phyloP scores from a whole-genome alignment of 1,284 basidiomycete species.

The Sporisorium exsertum region DNA sequence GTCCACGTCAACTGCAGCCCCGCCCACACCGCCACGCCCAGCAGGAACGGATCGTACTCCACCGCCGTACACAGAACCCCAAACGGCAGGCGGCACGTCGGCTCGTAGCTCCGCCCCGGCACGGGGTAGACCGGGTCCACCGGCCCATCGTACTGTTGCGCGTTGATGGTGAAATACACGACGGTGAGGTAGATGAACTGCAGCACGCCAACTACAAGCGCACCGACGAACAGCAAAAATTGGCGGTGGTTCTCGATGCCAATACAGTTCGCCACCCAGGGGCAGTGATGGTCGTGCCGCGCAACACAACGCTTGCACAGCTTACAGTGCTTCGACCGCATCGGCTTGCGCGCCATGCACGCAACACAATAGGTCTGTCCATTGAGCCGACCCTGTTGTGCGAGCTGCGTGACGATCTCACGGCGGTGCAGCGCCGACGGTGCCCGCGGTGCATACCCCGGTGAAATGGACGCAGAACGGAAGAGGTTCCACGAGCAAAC shows the following conservation, averaged over 20 bases:
- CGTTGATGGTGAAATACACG: slow-evolving; percentile 65
- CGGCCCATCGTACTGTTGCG: slow-evolving; percentile 43
- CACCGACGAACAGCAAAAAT: slow-evolving; percentile 88
- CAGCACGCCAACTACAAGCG: slow-evolving; percentile 83
- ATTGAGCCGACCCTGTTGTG: slow-evolving; percentile 86
- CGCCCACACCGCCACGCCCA: slow-evolving; percentile 84
- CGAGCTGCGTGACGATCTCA: slow-evolving; percentile 72
- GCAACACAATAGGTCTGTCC: slow-evolving; percentile 95
- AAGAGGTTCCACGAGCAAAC: slow-evolving; percentile 90
- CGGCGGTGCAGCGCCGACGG: slow-evolving; percentile 49
- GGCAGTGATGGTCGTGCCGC: slow-evolving; percentile 78
- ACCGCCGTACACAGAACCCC: slow-evolving; percentile 75
- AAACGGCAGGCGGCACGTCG: slow-evolving; percentile 76
- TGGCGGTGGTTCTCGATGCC: slow-evolving; percentile 95
- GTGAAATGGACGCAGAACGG: slow-evolving; percentile 85
- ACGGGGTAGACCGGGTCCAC: slow-evolving; percentile 18
- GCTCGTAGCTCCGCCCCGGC: slow-evolving; percentile 53
- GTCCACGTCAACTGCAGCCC: slow-evolving; percentile 95
- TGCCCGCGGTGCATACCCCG: slow-evolving; percentile 87
- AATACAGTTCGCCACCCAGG: slow-evolving; percentile 99
- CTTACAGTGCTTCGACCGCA: slow-evolving; percentile 95
- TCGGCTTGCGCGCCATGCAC: slow-evolving; percentile 91
- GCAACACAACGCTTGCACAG: slow-evolving; percentile 90
- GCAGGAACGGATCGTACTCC: slow-evolving; percentile 81
- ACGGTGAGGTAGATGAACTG: slow-evolving; percentile 85